A percentile compares a stretch with the other conserved stretches of the same genome.
Conservation (phyloP, 345 rosid species). For the Brassica carinata region DNA sequence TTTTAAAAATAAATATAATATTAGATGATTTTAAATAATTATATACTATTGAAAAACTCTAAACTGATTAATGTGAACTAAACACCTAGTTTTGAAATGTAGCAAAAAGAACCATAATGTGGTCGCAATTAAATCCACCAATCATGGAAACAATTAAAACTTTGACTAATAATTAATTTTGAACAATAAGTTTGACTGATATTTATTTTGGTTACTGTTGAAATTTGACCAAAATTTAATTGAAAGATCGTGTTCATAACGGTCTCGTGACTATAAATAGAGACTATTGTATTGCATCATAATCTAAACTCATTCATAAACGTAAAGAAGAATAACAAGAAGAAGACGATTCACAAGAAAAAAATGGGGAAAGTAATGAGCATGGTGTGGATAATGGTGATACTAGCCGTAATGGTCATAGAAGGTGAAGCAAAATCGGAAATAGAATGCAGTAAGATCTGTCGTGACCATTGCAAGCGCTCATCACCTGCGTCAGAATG, state of each 20-base stretch:
- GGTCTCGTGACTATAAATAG: constrained; percentile 4
- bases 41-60: no score
- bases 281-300: background rate
- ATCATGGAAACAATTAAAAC: background rate
- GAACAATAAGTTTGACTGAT: background rate
- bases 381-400: constrained; percentile 13
- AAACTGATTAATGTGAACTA: no score
- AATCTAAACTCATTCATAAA: background rate
- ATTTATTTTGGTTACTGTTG: background rate
- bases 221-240: background rate
- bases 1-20: no score
- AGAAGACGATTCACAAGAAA: background rate
- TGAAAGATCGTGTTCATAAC: background rate
- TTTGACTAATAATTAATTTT: constrained; percentile 8
- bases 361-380: constrained; percentile 16
- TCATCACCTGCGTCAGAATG: constrained; percentile 22
- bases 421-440: constrained; percentile 29
- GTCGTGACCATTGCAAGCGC: constrained; percentile 5
- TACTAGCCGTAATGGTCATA: constrained; percentile 3
- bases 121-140: background rate
- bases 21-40: no score
- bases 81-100: no score
- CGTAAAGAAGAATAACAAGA: constrained; percentile 1
- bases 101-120: background rate
- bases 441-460: constrained; percentile 18